Base-by-base conservation (phyloP, 768 basidiomycete species). In the Fomitopsis serialis region DNA sequence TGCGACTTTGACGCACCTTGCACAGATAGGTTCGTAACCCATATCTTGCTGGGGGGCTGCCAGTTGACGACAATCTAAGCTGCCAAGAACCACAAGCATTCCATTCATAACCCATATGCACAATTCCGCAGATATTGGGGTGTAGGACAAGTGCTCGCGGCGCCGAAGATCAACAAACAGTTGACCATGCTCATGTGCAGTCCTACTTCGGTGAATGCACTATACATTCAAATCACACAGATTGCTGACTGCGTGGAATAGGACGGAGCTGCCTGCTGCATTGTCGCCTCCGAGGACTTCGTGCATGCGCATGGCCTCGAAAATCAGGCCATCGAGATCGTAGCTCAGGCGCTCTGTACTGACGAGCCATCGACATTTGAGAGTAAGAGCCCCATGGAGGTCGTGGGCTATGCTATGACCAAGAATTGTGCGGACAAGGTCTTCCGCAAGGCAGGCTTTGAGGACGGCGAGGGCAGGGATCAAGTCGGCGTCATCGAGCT, bases 131-230 rank as follows among this genome's bases (percentile, higher is more conserved):
- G 84, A 60, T 85, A 86, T 3, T 90, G 87, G 85, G 82, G 75
- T 19, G 78, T 80, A n/a, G 82, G 89, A 58, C 78, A 92, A 60
- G 77, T 92, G 24, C 64, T 89, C 50, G 73, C 74, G 10, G 78
- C 88, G 2, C 76, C 79, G 8, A 84, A 84, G 70, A 81, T 92
- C 64, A 86, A 77, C 42, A 83, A 80, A 44, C 79, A 89, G 59
- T 70, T 89, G 45, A 90, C 90, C 2, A 87, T 87, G 67, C 84
- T 80, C 66, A 92, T 92, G 88, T 92, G 89, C 63, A 91, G 87
- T 60, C 90, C 90, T 0, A 93, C 90, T 29, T 91, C 82, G 34
- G 87, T 80, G 55, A 54, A 21, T 49, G 35, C 6, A 3, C 5
- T 42, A 42, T 42, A n/a, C 42, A 23, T 15, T 53, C 12, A 36